A percentile compares a stretch with the other conserved stretches of the same genome.
Conservation (phyloP, 176 grass and related monocot genomes). For the Carex scoparia region DNA sequence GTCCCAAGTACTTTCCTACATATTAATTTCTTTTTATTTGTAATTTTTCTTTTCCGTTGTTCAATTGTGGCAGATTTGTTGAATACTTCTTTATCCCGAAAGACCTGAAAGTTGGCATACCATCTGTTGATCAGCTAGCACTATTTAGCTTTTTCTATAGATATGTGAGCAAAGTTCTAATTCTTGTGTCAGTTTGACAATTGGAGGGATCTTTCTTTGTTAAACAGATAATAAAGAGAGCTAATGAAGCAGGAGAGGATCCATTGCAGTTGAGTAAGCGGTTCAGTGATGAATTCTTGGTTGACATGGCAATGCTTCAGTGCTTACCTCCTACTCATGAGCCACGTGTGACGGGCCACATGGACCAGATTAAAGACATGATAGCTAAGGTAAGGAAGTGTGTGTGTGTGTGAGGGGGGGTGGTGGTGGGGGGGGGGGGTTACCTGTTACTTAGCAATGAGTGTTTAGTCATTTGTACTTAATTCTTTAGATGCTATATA, state of each 20-base stretch:
- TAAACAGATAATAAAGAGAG: conserved; percentile 77
- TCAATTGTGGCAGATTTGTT: neutral
- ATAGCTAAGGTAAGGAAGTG: conserved; percentile 51
- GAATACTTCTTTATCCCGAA: neutral
- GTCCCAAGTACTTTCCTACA: conserved; percentile 22
- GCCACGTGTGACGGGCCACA: conserved; percentile 83
- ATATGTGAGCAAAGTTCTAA: neutral
- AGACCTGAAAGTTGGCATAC: neutral
- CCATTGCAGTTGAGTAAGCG: conserved; percentile 49
- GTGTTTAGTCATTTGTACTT: neutral
- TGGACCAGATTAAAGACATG: conserved; percentile 72
- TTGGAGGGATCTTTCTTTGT: conserved; percentile 17
- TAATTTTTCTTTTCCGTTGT: neutral
- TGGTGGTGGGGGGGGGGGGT: neutral
- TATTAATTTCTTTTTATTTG: conserved; percentile 2
- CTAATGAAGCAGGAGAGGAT: conserved; percentile 69
- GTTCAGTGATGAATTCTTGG: conserved; percentile 73
- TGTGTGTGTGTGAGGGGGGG: neutral
- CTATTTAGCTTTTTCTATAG: neutral
- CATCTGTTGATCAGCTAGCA: neutral
- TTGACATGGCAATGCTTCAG: conserved; percentile 67
- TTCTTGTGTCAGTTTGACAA: neutral
- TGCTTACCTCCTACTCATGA: conserved; percentile 64
- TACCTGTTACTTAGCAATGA: neutral
- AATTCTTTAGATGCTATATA: neutral